Percentiles rank a stretch among this genome's conserved stretches.
These are phyloP conservation scores for Trapa bicornis DNA, from an alignment of 345 rosid species.

Conservation along the genomic window DNA sequence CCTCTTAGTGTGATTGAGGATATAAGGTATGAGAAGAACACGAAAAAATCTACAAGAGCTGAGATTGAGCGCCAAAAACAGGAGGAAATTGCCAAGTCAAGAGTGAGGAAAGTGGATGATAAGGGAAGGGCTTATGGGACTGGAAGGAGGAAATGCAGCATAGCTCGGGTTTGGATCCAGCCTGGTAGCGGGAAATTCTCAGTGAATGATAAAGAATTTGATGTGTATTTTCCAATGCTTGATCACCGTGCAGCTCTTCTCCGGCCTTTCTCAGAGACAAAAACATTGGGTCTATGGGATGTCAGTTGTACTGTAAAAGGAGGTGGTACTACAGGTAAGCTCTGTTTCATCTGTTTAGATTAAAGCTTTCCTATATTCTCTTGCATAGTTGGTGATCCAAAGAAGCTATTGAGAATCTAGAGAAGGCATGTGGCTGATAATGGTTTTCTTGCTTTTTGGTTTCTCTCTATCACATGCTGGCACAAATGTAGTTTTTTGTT, in stretches of 20 bases:
- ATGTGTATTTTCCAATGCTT: constrained; percentile 87
- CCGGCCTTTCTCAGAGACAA: constrained; percentile 91
- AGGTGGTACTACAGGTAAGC: constrained; percentile 79
- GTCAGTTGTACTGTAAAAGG: constrained; percentile 78
- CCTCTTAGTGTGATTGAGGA: constrained; percentile 71
- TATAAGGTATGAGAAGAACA: constrained; percentile 53
- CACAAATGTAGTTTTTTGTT: neutral
- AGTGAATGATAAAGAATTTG: constrained; percentile 70
- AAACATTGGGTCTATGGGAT: constrained; percentile 95
- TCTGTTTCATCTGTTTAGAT: neutral
- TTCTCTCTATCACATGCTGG: neutral
- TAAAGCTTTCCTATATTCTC: neutral
- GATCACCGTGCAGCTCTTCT: constrained; percentile 90
- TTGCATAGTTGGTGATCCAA: neutral
- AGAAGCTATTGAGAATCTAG: neutral
- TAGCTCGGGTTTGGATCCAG: constrained; percentile 85
- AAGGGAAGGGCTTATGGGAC: constrained; percentile 93
- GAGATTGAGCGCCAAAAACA: constrained; percentile 81
- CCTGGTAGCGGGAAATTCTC: constrained; percentile 73
- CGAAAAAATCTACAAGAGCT: constrained; percentile 52
- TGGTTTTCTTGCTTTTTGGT: neutral
- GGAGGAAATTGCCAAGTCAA: constrained; percentile 74
- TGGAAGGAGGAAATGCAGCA: constrained; percentile 88
- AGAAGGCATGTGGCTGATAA: neutral
- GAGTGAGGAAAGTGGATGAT: constrained; percentile 81